A percentile compares a stretch with the other conserved stretches of the same genome.
These are phyloP conservation scores for Myxozyma geophila DNA, from an alignment of 805 yeast genomes.

Conservation along the genomic window DNA sequence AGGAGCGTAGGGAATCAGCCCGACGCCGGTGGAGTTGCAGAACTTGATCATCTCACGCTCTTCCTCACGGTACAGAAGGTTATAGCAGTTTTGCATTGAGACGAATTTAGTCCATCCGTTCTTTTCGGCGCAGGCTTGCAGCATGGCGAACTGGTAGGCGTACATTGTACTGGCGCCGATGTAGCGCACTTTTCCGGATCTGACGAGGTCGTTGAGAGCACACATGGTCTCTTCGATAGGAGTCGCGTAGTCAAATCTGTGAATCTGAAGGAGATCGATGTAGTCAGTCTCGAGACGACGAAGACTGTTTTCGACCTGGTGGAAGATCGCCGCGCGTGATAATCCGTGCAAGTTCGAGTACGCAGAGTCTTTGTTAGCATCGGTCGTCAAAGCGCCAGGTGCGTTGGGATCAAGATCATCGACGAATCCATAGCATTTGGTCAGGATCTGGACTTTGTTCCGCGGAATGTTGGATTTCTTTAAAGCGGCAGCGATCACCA, in stretches of 20 bases:
- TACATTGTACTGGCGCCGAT: conserved; percentile 69
- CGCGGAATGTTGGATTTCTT: conserved; percentile 57
- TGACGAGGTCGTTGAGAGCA: conserved; percentile 61
- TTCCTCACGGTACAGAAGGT: conserved; percentile 63
- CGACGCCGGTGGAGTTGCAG: conserved; percentile 58
- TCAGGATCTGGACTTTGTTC: conserved; percentile 56
- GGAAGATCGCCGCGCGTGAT: conserved; percentile 54
- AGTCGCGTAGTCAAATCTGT: conserved; percentile 55
- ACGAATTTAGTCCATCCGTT: conserved; percentile 63
- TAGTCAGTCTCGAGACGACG: conserved; percentile 55
- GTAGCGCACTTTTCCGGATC: conserved; percentile 55
- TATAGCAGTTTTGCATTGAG: conserved; percentile 62
- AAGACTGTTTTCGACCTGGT: conserved; percentile 50
- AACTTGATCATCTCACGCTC: conserved; percentile 65
- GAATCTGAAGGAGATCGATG: conserved; percentile 60
- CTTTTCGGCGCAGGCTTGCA: conserved; percentile 57
- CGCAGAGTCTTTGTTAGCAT: conserved; percentile 11
- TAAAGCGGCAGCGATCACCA: conserved; percentile 49
- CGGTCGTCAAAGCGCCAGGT: neutral
- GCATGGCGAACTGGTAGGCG: conserved; percentile 52
- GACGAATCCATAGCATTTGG: conserved; percentile 46
- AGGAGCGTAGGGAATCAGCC: conserved; percentile 66
- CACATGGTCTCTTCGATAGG: conserved; percentile 57
- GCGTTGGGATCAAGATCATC: neutral
- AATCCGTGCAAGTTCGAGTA: conserved; percentile 47